phyloP scores from a whole-genome alignment of 1,139 yeast species.

The Magnusiomyces fungicola region DNA sequence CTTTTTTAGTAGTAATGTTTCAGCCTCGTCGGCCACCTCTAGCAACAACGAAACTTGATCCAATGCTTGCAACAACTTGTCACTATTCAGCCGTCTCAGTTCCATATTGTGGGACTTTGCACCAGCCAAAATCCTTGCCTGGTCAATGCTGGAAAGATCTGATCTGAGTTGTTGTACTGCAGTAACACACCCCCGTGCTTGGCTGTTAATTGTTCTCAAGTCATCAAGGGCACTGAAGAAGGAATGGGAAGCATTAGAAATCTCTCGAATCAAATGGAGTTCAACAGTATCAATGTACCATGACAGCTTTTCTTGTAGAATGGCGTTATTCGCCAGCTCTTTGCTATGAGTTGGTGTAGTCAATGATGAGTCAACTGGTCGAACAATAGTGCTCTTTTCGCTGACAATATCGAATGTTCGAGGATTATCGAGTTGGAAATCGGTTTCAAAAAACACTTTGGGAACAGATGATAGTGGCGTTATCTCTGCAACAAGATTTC shows the following conservation, averaged over 20 bases:
- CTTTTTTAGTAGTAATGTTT: slow-evolving; percentile 32
- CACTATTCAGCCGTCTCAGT: slow-evolving; percentile 52
- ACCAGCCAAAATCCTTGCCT: slow-evolving; percentile 47
- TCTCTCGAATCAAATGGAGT: slow-evolving; percentile 68
- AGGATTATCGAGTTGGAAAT: slow-evolving; percentile 83
- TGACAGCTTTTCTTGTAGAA: slow-evolving; percentile 73
- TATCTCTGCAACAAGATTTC: too few species aligned
- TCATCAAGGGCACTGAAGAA: slow-evolving; percentile 82
- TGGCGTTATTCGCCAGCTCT: slow-evolving; percentile 41
- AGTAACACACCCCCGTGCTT: slow-evolving; percentile 47
- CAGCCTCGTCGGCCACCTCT: slow-evolving; percentile 48
- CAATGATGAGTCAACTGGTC: slow-evolving; percentile 12
- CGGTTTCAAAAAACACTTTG: slow-evolving; percentile 52
- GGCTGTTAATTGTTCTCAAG: slow-evolving; percentile 52
- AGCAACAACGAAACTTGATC: slow-evolving; percentile 53
- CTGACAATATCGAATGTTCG: slow-evolving; percentile 66
- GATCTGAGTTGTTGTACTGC: slow-evolving; percentile 42
- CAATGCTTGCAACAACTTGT: slow-evolving; percentile 54
- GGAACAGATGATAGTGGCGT: slow-evolving; percentile 48
- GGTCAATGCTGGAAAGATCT: slow-evolving; percentile 36
- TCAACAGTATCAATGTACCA: slow-evolving; percentile 83
- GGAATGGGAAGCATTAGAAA: slow-evolving; percentile 74
- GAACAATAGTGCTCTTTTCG: slow-evolving; percentile 41
- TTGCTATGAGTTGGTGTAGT: slow-evolving; percentile 21
- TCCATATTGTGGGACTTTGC: slow-evolving; percentile 46